Evolutionary conservation across 441 rosid species (phyloP).

Genomic region (Adansonia rubrostipa): DNA sequence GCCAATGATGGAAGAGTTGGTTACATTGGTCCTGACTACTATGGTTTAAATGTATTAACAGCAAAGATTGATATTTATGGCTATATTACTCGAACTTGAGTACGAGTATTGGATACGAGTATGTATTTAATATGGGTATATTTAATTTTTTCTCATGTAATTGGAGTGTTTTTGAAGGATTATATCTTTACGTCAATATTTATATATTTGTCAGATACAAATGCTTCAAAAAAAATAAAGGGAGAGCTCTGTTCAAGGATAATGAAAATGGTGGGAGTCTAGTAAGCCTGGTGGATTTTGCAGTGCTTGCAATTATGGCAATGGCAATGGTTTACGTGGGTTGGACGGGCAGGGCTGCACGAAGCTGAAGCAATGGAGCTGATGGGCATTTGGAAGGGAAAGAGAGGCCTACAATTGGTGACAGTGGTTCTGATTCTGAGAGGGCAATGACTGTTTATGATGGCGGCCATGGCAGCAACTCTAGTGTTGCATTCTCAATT

Average conservation of each 20-base stretch:
- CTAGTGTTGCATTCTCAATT: constrained; percentile 62
- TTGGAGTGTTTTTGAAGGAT: too few relatives aligned
- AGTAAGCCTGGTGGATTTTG: constrained; percentile 66
- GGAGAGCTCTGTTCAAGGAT: constrained; percentile 66
- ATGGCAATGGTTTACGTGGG: constrained; percentile 62
- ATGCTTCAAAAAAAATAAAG: too few relatives aligned
- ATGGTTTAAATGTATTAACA: constrained; percentile 66
- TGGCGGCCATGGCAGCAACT: constrained; percentile 73
- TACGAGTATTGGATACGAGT: too few relatives aligned
- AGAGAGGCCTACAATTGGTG: constrained; percentile 75
- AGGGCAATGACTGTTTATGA: constrained; percentile 72
- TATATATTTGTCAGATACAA: too few relatives aligned
- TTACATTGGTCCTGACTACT: constrained; percentile 92
- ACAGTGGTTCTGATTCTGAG: constrained; percentile 74
- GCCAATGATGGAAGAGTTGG: constrained; percentile 78
- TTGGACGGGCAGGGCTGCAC: constrained; percentile 50
- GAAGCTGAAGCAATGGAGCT: constrained; percentile 86
- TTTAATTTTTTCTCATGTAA: too few relatives aligned
- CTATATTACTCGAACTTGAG: too few relatives aligned
- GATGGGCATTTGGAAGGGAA: constrained; percentile 76
- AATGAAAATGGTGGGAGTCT: constrained; percentile 50
- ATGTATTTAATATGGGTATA: too few relatives aligned
- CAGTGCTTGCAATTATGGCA: constrained; percentile 51
- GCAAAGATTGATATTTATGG: constrained; percentile 89
- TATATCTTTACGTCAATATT: too few relatives aligned